A percentile compares a stretch with the other conserved stretches of the same genome.
These are phyloP conservation scores for Eucalyptus erythrocorys DNA, from an alignment of 345 rosid species.

Conservation along the genomic window DNA sequence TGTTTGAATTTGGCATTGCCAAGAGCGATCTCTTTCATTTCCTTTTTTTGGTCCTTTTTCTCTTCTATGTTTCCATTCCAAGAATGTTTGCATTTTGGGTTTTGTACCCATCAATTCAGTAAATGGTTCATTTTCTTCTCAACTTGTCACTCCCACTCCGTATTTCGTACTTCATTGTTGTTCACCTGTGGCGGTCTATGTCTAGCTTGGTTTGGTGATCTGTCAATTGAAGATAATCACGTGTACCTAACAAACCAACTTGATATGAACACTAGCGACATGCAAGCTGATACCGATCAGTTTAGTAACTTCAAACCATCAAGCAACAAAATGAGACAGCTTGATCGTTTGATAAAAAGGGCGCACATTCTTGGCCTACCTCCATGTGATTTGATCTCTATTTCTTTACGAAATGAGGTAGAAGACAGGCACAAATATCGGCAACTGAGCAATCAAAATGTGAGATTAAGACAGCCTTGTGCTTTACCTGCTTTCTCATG, in stretches of 20 bases:
- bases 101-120: background rate
- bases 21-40: background rate
- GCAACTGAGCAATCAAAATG: background rate
- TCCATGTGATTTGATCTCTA: background rate
- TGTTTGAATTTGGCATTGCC: background rate
- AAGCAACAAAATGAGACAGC: background rate
- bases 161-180: background rate
- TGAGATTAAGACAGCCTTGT: background rate
- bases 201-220: background rate
- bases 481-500: background rate
- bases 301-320: background rate
- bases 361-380: background rate
- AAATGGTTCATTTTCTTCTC: background rate
- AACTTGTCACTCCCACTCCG: background rate
- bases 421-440: background rate
- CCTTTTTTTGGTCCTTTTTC: background rate
- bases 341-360: background rate
- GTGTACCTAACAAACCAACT: background rate
- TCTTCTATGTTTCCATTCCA: background rate
- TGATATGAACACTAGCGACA: background rate
- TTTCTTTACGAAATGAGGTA: background rate
- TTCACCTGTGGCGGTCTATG: background rate
- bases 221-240: background rate
- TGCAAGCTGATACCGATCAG: background rate
- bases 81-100: slow-evolving; percentile 4